phyloP scores from a whole-genome alignment of 441 rosid species.

The Flueggea neowawraea region DNA sequence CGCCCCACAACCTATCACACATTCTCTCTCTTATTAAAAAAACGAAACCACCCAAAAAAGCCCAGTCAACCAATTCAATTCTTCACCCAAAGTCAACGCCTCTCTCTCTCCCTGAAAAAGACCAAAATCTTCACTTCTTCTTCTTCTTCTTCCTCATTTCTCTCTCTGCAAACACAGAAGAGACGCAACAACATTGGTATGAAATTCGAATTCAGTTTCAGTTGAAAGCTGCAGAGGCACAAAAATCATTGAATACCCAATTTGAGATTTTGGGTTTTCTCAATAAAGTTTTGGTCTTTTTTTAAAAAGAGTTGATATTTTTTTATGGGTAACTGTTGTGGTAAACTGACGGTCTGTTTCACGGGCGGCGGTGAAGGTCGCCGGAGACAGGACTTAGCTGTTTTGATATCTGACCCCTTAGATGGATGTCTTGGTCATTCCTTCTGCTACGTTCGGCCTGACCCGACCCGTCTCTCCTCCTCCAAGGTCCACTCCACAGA shows the following conservation, averaged over 20 bases:
- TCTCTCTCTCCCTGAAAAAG: slow-evolving; percentile 22
- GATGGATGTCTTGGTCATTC: slow-evolving; percentile 55
- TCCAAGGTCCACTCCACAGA: slow-evolving; percentile 45
- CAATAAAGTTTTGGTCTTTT: too few relatives aligned
- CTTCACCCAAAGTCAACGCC: slow-evolving; percentile 59
- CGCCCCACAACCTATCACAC: too few relatives aligned
- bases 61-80: slow-evolving; percentile 1
- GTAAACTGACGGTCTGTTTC: slow-evolving; percentile 43
- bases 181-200: slow-evolving; percentile 3
- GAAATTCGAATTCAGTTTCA: slow-evolving; percentile 7
- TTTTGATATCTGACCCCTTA: slow-evolving; percentile 29
- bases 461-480: slow-evolving; percentile 26
- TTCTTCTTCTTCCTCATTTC: slow-evolving; percentile 8
- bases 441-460: slow-evolving; percentile 51
- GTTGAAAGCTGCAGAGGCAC: too few relatives aligned
- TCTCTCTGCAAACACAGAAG: slow-evolving; percentile 6
- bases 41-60: background rate
- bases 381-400: slow-evolving; percentile 29
- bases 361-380: slow-evolving; percentile 27
- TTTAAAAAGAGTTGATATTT: background rate
- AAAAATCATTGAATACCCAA: background rate
- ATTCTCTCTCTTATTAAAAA: too few relatives aligned
- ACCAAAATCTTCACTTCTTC: slow-evolving; percentile 11
- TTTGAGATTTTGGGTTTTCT: background rate
- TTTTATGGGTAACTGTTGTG: slow-evolving; percentile 44